Evolutionary conservation across 2,329 filamentous ascomycete genomes (phyloP).

Genomic region (Byssoonygena ceratinophila): DNA sequence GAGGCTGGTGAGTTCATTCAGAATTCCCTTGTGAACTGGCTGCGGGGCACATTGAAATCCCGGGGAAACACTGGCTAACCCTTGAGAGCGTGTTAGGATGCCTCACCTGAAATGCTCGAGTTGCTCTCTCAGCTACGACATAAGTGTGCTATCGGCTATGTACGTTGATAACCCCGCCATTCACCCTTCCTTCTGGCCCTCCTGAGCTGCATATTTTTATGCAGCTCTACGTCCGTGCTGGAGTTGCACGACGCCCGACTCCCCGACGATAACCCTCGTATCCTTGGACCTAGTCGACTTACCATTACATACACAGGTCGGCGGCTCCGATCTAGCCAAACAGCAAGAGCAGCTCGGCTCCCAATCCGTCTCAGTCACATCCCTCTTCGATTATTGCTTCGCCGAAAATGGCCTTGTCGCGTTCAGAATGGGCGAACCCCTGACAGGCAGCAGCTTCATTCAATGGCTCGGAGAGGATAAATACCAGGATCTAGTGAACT

Average conservation of each 20-base stretch:
- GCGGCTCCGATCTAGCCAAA: conserved; percentile 82
- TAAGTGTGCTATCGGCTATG: conserved; percentile 80
- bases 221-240: not conserved
- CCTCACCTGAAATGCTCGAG: conserved; percentile 69
- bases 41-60: too few relatives aligned
- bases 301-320: too few relatives aligned
- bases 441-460: conserved; percentile 80
- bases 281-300: too few relatives aligned
- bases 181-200: not conserved
- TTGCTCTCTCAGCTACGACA: conserved; percentile 70
- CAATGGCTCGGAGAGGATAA: conserved; percentile 74
- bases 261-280: too few relatives aligned
- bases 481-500: conserved; percentile 53
- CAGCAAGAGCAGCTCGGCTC: conserved; percentile 91
- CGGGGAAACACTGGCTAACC: too few relatives aligned
- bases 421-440: conserved; percentile 65
- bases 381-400: conserved; percentile 96
- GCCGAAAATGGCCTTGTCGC: conserved; percentile 92
- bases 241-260: not conserved
- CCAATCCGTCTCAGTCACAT: conserved; percentile 56
- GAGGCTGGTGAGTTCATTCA: conserved; percentile 56
- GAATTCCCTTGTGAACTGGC: too few relatives aligned
- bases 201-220: too few relatives aligned
- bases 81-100: conserved; percentile 41
- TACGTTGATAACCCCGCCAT: conserved; percentile 17